Base-by-base conservation (phyloP, 768 basidiomycete species). In the Paxillus rubicundulus region DNA sequence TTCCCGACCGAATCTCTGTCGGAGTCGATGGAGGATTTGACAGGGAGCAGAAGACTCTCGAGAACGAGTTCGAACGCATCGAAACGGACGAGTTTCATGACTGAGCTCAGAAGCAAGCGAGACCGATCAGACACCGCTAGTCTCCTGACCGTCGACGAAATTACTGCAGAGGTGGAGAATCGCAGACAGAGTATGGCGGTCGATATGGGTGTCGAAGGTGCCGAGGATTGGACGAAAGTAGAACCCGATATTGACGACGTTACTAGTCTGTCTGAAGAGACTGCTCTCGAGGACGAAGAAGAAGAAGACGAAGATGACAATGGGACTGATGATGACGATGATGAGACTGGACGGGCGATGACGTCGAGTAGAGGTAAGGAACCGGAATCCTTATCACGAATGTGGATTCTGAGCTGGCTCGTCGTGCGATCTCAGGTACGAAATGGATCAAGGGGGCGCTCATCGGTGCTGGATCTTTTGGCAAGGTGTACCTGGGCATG, bases 371-470 rank as follows among this genome's bases (percentile, higher is more conserved):
- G 80, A 71, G 77, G 81, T 77, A 63, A 65, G 69, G 59, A 32
- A 24, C 38, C 24, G 6, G 24, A 24, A 24, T 24, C 24, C 24
- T 24, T 24, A 24, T 24, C 24, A 6, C 24, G 24, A 24, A 24
- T 24, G 6, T 24, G 24, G 6, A 24, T 47, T 36, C 6, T 27
- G 34, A 45, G n/a, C 18, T 38, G 41, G 33, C 53, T 37, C 48
- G 21, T 47, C 37, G 38, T 7, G 4, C 57, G 24, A 27, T 61
- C 69, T 59, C 66, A 81, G 91, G 85, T 37, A 89, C 87, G 65
- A 97, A 96, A 69, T 98, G 95, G 94, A 93, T 95, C 72, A 95
- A 95, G 61, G 94, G 93, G 44, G 94, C 94, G 9, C 81, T 97
- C 60, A 96, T 97, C 57, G 93, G 95, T 55, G 88, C 92, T 41